These are phyloP conservation scores for Terfezia claveryi DNA, from an alignment of 495 filamentous ascomycete species.

Conservation along the genomic window DNA sequence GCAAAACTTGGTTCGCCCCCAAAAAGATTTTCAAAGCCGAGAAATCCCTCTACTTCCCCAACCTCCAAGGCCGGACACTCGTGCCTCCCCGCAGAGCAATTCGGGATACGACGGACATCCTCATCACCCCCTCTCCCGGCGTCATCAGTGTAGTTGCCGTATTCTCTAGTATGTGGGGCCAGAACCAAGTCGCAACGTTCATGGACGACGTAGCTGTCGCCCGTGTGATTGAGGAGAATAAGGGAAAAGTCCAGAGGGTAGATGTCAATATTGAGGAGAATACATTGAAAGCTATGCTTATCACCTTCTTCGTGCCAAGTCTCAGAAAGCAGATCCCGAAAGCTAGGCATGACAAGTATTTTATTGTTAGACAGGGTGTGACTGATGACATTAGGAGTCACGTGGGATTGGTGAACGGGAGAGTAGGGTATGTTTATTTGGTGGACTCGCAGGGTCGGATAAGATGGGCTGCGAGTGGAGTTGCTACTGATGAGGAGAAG, in stretches of 20 bases:
- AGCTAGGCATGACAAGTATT: conserved; percentile 51
- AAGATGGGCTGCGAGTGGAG: conserved; percentile 83
- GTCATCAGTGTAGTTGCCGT: conserved; percentile 57
- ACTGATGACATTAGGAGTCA: conserved; percentile 48
- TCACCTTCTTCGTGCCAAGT: conserved; percentile 43
- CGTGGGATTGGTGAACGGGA: conserved; percentile 64
- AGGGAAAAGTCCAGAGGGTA: conserved; percentile 41
- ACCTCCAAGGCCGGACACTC: conserved; percentile 60
- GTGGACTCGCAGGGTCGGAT: conserved; percentile 74
- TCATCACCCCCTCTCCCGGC: conserved; percentile 21
- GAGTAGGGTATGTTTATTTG: conserved; percentile 87
- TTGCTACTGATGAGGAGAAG: conserved; percentile 43
- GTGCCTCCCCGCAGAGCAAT: conserved; percentile 40
- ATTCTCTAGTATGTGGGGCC: conserved; percentile 65
- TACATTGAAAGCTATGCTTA: conserved; percentile 45
- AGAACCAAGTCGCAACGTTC: conserved; percentile 56
- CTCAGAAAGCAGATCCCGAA: conserved; percentile 33
- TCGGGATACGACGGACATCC: conserved; percentile 19
- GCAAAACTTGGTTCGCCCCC: conserved; percentile 73
- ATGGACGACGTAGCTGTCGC: conserved; percentile 34
- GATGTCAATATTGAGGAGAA: conserved; percentile 79
- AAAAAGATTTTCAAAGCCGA: conserved; percentile 51
- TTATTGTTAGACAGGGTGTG: conserved; percentile 60
- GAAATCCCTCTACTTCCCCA: conserved; percentile 75
- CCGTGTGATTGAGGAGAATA: conserved; percentile 15